Evolutionary conservation across 768 basidiomycete species (phyloP), one percentile per base, ranked within the genome.

Genomic region (Suillus fuscotomentosus): DNA sequence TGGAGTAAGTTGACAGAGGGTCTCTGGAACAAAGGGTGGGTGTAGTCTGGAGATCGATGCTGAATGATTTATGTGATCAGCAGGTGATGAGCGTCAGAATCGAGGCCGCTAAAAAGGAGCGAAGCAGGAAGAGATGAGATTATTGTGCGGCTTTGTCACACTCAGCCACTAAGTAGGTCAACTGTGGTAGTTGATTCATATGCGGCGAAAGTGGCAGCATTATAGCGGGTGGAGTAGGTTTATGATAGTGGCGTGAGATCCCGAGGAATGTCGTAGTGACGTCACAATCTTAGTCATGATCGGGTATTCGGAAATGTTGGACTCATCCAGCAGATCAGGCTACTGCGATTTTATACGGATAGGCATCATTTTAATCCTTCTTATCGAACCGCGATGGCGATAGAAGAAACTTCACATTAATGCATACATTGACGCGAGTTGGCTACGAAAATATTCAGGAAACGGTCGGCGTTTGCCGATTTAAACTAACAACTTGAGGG

Each of bases 21-120:
- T 36, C 51, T 45, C 50, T 50, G 56, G 48, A 60, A 61, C 14
- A 56, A 47, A 62, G n/a, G 60, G 7, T 3, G 38, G 50, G 50
- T 6, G 51, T 42, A 13, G 60, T 41, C 17, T 17, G 60, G 42
- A 53, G 38, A 50, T 61, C 45, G 60, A 50, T 45, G 43, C 11
- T 9, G 10, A 9, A 34, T 34, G 63, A 42, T 51, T 61, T 48
- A 56, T 36, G 47, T 14, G 45, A 22, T 45, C 31, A 34, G 27
- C 20, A 48, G 60, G 42, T 34, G 5, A 22, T 34, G n/a, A 50
- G 36, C 22, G 10, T 50, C 60, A 24, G 22, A 60, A 31, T 51
- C 11, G 14, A 60, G 39, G 31, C 17, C 9, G 27, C 20, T 43
- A 60, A 39, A 60, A 53, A n/a, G 43, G n/a, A 20, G 31, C 20